Percentiles rank a stretch among this genome's conserved stretches.
Evolutionary conservation across 805 yeast species (phyloP).

Genomic region (Metschnikowia kunwiensis): DNA sequence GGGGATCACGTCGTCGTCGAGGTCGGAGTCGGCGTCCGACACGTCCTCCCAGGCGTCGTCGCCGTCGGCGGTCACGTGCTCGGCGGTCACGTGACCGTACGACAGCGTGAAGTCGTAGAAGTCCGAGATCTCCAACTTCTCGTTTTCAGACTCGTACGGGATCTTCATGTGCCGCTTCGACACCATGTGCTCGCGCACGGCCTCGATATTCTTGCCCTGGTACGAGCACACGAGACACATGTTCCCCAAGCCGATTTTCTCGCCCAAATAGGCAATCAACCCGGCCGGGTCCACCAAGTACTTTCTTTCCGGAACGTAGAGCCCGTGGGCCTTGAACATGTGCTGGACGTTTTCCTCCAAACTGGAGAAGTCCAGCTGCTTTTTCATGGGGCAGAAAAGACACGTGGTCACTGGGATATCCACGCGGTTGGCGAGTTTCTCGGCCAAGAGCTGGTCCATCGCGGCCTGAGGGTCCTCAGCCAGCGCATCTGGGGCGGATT

Average conservation of each 20-base stretch:
- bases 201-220: constrained; percentile 79
- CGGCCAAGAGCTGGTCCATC: constrained; percentile 43
- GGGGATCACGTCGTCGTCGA: constrained; percentile 28
- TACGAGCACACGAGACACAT: constrained; percentile 79
- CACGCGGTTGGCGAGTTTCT: constrained; percentile 44
- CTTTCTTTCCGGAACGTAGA: constrained; percentile 80
- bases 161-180: constrained; percentile 84
- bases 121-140: constrained; percentile 68
- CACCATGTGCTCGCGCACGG: constrained; percentile 84
- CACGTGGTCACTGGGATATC: constrained; percentile 50
- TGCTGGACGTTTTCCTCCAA: constrained; percentile 55
- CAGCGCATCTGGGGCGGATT: neutral
- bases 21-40: constrained; percentile 24
- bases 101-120: constrained; percentile 82
- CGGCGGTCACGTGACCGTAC: constrained; percentile 32
- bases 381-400: constrained; percentile 45
- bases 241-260: constrained; percentile 78
- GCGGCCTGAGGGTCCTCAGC: constrained; percentile 8
- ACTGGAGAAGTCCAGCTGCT: constrained; percentile 30
- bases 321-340: constrained; percentile 77
- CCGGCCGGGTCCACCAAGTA: constrained; percentile 70
- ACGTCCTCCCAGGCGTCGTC: constrained; percentile 42
- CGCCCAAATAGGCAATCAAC: constrained; percentile 69
- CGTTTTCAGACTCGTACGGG: constrained; percentile 82
- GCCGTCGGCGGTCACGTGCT: constrained; percentile 3